phyloP scores from a whole-genome alignment of 202 grass and related monocot genomes.

The Bolboschoenoplectus hybrid region DNA sequence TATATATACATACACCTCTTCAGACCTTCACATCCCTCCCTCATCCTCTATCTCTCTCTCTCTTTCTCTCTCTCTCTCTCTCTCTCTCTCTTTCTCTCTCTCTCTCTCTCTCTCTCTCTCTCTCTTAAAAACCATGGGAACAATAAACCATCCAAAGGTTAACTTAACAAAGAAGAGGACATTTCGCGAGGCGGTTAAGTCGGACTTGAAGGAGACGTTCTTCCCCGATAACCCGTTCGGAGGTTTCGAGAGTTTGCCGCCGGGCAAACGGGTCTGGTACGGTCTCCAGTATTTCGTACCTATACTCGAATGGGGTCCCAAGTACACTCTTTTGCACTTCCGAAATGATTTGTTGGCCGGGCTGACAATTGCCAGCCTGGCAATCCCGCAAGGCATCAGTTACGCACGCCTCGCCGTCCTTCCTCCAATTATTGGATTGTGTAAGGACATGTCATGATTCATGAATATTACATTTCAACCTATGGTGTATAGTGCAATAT shows the following conservation, averaged over 20 bases:
- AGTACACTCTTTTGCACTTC: slow-evolving; percentile 60
- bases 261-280: slow-evolving; percentile 39
- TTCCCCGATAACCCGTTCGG: slow-evolving; percentile 96
- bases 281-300: slow-evolving; percentile 78
- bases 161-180: slow-evolving; percentile 53
- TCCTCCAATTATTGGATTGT: slow-evolving; percentile 85
- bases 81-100: background rate
- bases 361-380: slow-evolving; percentile 94
- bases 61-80: background rate
- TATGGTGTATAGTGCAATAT: background rate
- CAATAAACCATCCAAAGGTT: slow-evolving; percentile 46
- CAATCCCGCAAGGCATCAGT: slow-evolving; percentile 97
- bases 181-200: slow-evolving; percentile 42
- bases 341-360: slow-evolving; percentile 87
- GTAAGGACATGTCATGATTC: slow-evolving; percentile 41
- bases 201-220: slow-evolving; percentile 73
- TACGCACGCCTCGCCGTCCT: slow-evolving; percentile 92
- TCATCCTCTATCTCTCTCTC: slow-evolving; percentile 21
- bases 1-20: slow-evolving; percentile 32
- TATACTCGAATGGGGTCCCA: slow-evolving; percentile 66
- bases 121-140: slow-evolving; percentile 39
- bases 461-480: slow-evolving; percentile 25
- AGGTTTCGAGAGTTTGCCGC: slow-evolving; percentile 48
- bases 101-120: background rate
- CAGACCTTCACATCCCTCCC: background rate